Evolutionary conservation across 2,329 filamentous ascomycete species (phyloP), one percentile per base, ranked within the genome.

Genomic region (Neofusicoccum sp.): DNA sequence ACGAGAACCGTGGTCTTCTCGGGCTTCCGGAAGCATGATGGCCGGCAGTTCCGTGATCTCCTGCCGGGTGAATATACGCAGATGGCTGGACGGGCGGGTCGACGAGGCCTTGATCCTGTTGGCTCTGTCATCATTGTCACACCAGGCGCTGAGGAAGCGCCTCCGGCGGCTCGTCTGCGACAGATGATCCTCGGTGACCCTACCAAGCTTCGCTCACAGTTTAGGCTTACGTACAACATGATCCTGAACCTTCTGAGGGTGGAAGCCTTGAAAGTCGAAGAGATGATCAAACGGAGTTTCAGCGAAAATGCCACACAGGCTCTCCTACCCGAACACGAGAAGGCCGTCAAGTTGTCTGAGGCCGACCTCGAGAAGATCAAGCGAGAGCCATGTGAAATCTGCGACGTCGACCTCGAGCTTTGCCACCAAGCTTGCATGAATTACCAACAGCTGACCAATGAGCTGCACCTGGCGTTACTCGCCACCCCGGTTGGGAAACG

Each of bases 241-340:
- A 99, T 99, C 63, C 80, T 99, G 31, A 99, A 98, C 70, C 81
- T 99, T 33, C 81, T 99, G 51, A 89, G 95, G 36, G 95, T 99
- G 2, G 95, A 99, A 75, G 95, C 95, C 2, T 78, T 99, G 65
- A 98, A 97, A 79, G 98, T 99, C 67, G 95, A 99, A 74, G 95
- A 99, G 76, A 99, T 99, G 95, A 99, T 99, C 80, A 99, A 99
- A 82, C 89, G 95, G 66, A 97, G 93, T 74, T 99, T 99, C 80
- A 97, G 93, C 57, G 95, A 99, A 75, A 95, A 99, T 75, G 93
- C 93, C 26, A 98, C 93, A 0, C 95, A 99, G 71, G 93, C 96
- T 64, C 78, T 98, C 11, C 80, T 98, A 1, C 95, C 95, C 0
- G 93, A 98, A 74, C 93, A 98, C 68, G 93, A 99, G 76, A 96